Evolutionary conservation across 441 rosid species (phyloP).

Genomic region (Eutrema salsugineum): DNA sequence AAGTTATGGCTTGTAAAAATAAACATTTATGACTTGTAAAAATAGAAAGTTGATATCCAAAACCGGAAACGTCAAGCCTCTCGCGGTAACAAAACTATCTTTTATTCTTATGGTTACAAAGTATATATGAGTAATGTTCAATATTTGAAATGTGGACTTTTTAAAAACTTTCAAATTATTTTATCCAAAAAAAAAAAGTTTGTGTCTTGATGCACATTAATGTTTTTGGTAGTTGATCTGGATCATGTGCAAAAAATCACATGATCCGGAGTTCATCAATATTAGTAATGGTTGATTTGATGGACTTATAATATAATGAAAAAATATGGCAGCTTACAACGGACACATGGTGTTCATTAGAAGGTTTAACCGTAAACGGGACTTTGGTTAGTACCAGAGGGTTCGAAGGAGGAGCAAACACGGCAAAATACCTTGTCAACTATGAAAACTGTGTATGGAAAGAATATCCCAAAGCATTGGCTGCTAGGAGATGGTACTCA

Average conservation of each 20-base stretch:
- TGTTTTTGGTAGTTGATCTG: too few species aligned
- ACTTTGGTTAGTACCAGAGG: constrained; percentile 50
- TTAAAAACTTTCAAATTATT: too few species aligned
- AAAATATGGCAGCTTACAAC: constrained; percentile 23
- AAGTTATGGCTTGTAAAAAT: background rate
- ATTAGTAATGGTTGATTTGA: constrained; percentile 18
- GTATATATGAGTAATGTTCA: too few species aligned
- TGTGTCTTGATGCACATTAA: background rate
- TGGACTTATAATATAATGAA: background rate
- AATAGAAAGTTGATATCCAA: constrained; percentile 46
- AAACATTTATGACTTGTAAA: too few species aligned
- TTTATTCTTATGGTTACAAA: too few species aligned
- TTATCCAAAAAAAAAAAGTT: too few species aligned
- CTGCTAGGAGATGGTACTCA: constrained; percentile 49
- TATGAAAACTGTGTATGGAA: constrained; percentile 43
- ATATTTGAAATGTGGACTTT: too few species aligned
- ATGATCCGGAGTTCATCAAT: too few species aligned
- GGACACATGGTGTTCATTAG: constrained; percentile 66
- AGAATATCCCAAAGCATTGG: constrained; percentile 31
- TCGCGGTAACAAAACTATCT: constrained; percentile 20
- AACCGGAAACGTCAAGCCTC: constrained; percentile 36
- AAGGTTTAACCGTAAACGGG: constrained; percentile 41
- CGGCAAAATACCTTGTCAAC: constrained; percentile 35
- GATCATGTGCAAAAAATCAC: too few species aligned
- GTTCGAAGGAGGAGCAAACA: constrained; percentile 40